Evolutionary conservation across 2,329 filamentous ascomycete genomes (phyloP), one percentile per base, ranked within the genome.

Genomic region (Tolypocladium inflatum): DNA sequence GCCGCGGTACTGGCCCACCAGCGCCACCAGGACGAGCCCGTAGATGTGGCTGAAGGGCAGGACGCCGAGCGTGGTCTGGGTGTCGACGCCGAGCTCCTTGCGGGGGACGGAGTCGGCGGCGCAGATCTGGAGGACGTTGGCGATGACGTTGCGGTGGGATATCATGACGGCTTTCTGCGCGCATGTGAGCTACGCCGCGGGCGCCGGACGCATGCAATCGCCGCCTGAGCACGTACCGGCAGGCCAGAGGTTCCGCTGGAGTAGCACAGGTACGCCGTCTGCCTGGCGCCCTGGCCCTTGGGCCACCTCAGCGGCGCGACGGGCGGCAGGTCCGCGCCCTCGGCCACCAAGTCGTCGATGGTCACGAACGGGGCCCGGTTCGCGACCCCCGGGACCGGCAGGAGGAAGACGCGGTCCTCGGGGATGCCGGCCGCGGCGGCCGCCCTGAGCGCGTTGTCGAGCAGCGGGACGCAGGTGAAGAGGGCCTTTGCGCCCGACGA

Each of bases 31-130:
- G 6, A 91, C 83, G 41, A 94, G 75, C 4, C 84, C 84, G 70
- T 93, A 95, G 62, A 94, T 94, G 66, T 95, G 90, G 63, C 87
- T 91, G 67, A 91, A 84, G 0, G 89, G 89, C 0, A 93, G 76
- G n/a, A 93, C 76, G 6, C 88, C 89, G 0, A 92, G 79, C 2
- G 71, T 74, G 23, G 80, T 71, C 59, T 80, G 73, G 0, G 71
- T 77, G 4, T 69, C 68, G 48, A 80, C 60, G 15, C 67, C 68
- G 5, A 68, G 64, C 38, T 68, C 63, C 61, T 72, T 68, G 60
- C 77, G 70, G n/a, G 69, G 57, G 56, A 74, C 63, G 59, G 67
- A 54, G 55, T 80, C 71, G 57, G 70, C 84, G 0, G 78, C 67
- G 8, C 66, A 67, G 57, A 86, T 78, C 68, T 91, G 88, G 53